Evolutionary conservation across 768 basidiomycete species (phyloP).

Genomic region (Podaxis carcinomalis): DNA sequence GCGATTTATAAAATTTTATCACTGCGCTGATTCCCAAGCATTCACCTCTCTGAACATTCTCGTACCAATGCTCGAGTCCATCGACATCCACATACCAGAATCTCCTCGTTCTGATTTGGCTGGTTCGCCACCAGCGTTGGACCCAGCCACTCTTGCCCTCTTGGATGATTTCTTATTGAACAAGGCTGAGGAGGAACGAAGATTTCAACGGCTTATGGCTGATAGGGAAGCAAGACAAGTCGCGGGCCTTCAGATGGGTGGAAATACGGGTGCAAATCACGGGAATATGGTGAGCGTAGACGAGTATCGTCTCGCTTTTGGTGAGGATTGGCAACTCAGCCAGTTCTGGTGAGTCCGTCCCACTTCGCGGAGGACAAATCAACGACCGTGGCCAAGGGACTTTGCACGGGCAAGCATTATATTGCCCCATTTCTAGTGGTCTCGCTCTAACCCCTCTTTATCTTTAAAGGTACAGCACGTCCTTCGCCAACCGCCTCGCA

Average conservation of each 20-base stretch:
- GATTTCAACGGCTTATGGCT: constrained; percentile 34
- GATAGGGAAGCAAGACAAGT: constrained; percentile 30
- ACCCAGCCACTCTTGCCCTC: neutral
- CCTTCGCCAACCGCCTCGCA: constrained; percentile 35
- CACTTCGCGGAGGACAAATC: neutral
- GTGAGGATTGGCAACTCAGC: constrained; percentile 48
- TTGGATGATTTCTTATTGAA: constrained; percentile 13
- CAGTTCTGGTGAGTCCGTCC: constrained; percentile 41
- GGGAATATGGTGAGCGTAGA: constrained; percentile 39
- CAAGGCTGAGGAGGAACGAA: constrained; percentile 39
- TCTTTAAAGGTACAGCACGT: constrained; percentile 35
- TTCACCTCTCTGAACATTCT: neutral
- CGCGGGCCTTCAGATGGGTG: constrained; percentile 25
- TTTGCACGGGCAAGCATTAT: constrained; percentile 15
- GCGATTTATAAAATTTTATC: neutral
- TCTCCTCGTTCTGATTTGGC: constrained; percentile 21
- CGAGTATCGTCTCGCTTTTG: constrained; percentile 38
- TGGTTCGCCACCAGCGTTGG: neutral
- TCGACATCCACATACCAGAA: constrained; percentile 17
- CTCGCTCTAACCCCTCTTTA: constrained; percentile 9
- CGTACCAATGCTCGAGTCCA: neutral
- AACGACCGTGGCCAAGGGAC: neutral
- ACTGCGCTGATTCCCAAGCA: too few species aligned
- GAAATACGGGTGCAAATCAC: constrained; percentile 16
- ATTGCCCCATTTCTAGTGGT: constrained; percentile 12